Conservation (phyloP, 768 basidiomycete species). For the Favolaschia claudopus region DNA sequence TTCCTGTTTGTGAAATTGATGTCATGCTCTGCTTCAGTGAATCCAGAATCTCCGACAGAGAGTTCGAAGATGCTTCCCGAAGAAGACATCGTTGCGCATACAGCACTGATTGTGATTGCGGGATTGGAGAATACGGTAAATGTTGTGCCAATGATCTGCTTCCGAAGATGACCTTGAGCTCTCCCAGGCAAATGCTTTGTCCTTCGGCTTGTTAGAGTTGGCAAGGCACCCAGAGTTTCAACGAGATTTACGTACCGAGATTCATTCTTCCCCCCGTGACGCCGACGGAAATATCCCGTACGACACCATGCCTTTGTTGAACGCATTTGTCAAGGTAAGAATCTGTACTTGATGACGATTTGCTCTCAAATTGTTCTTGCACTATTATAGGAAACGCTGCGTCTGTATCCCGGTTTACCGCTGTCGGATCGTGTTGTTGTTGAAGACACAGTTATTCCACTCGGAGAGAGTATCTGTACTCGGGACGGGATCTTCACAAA, state of each 20-base stretch:
- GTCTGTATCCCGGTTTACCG: conserved; percentile 12
- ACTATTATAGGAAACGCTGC: conserved; percentile 10
- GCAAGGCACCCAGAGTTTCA: conserved; percentile 14
- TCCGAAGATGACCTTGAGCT: too few relatives aligned
- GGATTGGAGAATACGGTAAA: conserved; percentile 3
- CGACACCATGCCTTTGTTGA: conserved; percentile 12
- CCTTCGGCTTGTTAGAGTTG: conserved; percentile 2
- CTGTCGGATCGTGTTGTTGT: conserved; percentile 8
- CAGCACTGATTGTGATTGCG: not conserved
- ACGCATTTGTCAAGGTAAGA: conserved; percentile 22
- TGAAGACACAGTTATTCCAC: conserved; percentile 6
- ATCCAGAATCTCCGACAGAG: too few relatives aligned
- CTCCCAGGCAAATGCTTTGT: conserved; percentile 2
- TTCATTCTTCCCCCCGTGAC: not conserved
- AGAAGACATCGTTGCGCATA: not conserved
- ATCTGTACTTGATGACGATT: not conserved
- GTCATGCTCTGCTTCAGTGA: too few relatives aligned
- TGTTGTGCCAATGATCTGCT: not conserved
- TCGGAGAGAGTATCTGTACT: not conserved
- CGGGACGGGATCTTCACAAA: not conserved
- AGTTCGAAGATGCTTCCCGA: conserved; percentile 6
- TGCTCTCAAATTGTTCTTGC: too few relatives aligned
- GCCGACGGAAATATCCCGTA: not conserved
- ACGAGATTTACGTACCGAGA: conserved; percentile 1
- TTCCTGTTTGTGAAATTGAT: not conserved